These are phyloP conservation scores for Mycena vitilis DNA, from an alignment of 768 basidiomycete species.

Conservation along the genomic window DNA sequence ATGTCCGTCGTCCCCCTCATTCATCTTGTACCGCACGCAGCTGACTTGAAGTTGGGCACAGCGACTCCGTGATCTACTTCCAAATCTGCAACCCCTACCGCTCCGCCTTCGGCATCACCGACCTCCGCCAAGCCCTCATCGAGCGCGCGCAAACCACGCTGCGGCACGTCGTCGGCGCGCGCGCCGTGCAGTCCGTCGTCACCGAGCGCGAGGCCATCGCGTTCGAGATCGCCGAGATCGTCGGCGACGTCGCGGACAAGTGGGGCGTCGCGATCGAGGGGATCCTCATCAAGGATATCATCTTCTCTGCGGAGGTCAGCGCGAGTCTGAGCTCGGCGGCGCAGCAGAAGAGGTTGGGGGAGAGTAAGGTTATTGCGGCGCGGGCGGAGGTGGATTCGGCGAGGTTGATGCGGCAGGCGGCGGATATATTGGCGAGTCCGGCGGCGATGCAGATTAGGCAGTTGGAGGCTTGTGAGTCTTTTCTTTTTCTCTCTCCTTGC, in stretches of 20 bases:
- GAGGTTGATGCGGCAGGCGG: conserved; percentile 95
- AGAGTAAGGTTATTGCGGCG: conserved; percentile 96
- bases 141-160: conserved; percentile 95
- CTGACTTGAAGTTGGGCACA: no score
- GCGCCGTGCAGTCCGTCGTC: conserved; percentile 93
- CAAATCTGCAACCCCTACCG: conserved; percentile 92
- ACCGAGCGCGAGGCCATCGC: conserved; percentile 98
- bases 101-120: conserved; percentile 93
- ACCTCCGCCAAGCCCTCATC: conserved; percentile 86
- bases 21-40: background rate
- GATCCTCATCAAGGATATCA: conserved; percentile 95
- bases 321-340: conserved; percentile 94
- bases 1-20: conserved; percentile 63
- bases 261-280: conserved; percentile 99
- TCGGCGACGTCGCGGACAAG: conserved; percentile 91
- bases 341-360: conserved; percentile 97
- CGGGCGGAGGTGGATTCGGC: conserved; percentile 96
- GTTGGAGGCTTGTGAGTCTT: conserved; percentile 79
- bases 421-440: conserved; percentile 92
- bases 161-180: conserved; percentile 95
- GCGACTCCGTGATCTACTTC: conserved; percentile 95
- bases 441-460: conserved; percentile 99
- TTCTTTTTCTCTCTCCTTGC: conserved; percentile 2
- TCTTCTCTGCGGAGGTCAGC: conserved; percentile 91
- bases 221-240: conserved; percentile 96